Conservation (phyloP, 495 filamentous ascomycete species). For the Astrocystis sublimbata region DNA sequence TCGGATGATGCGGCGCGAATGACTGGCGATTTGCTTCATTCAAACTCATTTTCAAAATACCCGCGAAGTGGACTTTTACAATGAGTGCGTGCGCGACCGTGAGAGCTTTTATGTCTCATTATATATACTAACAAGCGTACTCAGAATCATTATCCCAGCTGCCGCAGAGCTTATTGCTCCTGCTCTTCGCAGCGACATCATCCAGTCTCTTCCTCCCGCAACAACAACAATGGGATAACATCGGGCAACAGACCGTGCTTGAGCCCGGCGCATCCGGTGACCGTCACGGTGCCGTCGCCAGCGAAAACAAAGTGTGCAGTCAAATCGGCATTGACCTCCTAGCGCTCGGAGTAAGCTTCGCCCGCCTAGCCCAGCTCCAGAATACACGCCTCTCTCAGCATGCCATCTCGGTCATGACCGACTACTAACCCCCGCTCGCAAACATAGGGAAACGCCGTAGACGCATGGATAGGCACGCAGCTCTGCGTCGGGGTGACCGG, state of each 20-base stretch:
- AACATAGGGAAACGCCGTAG: constrained; percentile 75
- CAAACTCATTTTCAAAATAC: neutral
- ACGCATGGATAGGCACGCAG: constrained; percentile 71
- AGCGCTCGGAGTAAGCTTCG: constrained; percentile 50
- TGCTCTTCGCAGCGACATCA: constrained; percentile 19
- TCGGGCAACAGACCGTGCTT: constrained; percentile 26
- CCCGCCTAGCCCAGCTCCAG: no score
- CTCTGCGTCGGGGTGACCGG: constrained; percentile 76
- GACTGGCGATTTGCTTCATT: no score
- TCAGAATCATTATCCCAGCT: constrained; percentile 12
- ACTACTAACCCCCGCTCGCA: no score
- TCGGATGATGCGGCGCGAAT: no score
- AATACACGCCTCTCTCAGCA: no score
- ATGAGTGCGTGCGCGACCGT: constrained; percentile 2
- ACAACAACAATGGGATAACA: constrained; percentile 18
- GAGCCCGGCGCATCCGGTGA: constrained; percentile 21
- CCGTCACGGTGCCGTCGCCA: constrained; percentile 71
- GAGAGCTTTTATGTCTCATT: no score
- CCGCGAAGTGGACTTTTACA: neutral
- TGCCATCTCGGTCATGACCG: neutral
- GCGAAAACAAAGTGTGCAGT: constrained; percentile 74
- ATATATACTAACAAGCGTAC: neutral
- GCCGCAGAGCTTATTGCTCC: constrained; percentile 24
- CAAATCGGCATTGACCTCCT: constrained; percentile 73
- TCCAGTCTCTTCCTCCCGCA: constrained; percentile 19